Base-by-base conservation (phyloP, 176 grass and related monocot genomes). In the Microstegium vimineum region DNA sequence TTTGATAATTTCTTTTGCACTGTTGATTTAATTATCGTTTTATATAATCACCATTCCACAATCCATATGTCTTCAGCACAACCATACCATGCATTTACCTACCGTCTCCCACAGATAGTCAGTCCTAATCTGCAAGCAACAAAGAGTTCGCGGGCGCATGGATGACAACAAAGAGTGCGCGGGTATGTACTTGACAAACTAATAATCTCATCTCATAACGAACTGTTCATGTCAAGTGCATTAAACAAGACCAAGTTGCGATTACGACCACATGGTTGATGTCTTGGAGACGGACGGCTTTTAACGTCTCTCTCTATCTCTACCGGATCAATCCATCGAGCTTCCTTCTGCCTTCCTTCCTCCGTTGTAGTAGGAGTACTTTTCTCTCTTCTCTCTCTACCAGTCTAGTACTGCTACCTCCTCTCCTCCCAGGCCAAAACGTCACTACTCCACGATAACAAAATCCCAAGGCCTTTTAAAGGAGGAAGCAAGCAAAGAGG, bases 291-390 rank as follows among this genome's bases (percentile, higher is more conserved):
- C 73, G 83, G 78, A 64, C 73, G 83, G 78, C 78, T 66, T 32
- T 74, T 78, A 83, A 60, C 86, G 67, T 82, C 66, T 81, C 60
- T 30, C 62, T 80, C 38, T 13, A 38, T 54, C 54, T 57, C 52
- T 57, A 23, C 22, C 54, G 3, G 56, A 60, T 23, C 52, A 20
- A 59, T 56, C 10, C 8, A 10, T 15, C 33, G 2, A 86, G 56
- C 83, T 96, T 96, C 94, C 94, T 93, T 30, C 72, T 40, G 25
- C 81, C 84, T 93, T 96, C 94, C 83, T 86, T 96, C 94, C 83
- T 86, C 60, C 4, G 70, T 49, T 31, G 56, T n/a, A 60, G 56
- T 60, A 26, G n/a, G 52, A 57, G 23, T 26, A 60, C 9, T 9
- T 57, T 57, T 25, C 54, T 6, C 33, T 49, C 28, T 57, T n/a